Percentiles rank a stretch among this genome's conserved stretches.
phyloP scores from a whole-genome alignment of 208 protist species.

The Crithidia sp. region DNA sequence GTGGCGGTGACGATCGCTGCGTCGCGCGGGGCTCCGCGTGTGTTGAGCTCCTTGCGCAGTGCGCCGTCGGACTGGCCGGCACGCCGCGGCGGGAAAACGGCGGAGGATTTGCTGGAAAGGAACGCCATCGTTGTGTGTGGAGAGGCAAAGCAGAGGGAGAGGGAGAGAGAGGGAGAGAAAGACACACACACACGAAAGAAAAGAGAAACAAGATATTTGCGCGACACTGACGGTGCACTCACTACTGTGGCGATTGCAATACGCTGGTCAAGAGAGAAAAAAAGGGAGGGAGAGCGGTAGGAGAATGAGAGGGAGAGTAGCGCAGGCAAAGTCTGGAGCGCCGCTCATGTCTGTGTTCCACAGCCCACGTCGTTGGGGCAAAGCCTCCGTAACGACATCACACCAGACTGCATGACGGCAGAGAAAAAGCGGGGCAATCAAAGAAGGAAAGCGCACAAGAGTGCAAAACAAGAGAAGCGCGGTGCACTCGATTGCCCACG shows the following conservation, averaged over 20 bases:
- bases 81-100: slow-evolving; percentile 79
- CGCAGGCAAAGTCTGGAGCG: too few relatives aligned
- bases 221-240: too few relatives aligned
- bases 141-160: slow-evolving; percentile 1
- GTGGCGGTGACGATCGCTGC: slow-evolving; percentile 83
- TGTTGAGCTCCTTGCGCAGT: slow-evolving; percentile 79
- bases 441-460: too few relatives aligned
- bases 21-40: slow-evolving; percentile 70
- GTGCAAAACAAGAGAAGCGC: too few relatives aligned
- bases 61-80: slow-evolving; percentile 73
- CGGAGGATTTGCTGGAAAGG: slow-evolving; percentile 41
- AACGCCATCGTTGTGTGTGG: slow-evolving; percentile 30
- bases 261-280: not conserved
- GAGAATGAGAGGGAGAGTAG: too few relatives aligned
- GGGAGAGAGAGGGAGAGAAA: not conserved
- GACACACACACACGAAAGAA: slow-evolving; percentile 1
- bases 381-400: too few relatives aligned
- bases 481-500: too few relatives aligned
- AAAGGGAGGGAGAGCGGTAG: not conserved
- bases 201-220: not conserved
- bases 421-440: too few relatives aligned
- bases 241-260: too few relatives aligned
- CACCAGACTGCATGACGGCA: too few relatives aligned
- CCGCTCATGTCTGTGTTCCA: too few relatives aligned
- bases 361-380: too few relatives aligned